Evolutionary conservation across 1,139 yeast genomes (phyloP).

Genomic region (Arxiozyma heterogenica): DNA sequence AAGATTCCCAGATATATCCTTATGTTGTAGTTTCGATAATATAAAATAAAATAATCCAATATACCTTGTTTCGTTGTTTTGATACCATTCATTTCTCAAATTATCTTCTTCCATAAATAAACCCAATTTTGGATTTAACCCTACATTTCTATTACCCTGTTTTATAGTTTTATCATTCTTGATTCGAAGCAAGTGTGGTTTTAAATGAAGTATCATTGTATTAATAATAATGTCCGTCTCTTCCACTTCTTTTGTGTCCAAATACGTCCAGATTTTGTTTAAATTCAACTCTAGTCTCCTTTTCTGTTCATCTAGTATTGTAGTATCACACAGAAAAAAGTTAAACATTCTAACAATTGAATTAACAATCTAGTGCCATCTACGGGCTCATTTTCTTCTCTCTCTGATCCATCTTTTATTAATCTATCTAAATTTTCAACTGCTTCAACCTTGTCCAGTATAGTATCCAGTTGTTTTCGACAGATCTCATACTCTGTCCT

Average conservation of each 20-base stretch:
- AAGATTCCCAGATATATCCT: slow-evolving; percentile 22
- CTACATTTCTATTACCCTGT: slow-evolving; percentile 2
- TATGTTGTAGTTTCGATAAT: slow-evolving; percentile 12
- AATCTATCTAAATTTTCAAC: not conserved
- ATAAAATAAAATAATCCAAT: slow-evolving; percentile 22
- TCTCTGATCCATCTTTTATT: not conserved
- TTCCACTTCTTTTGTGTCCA: not conserved
- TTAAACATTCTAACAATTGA: not conserved
- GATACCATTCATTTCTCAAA: slow-evolving; percentile 16
- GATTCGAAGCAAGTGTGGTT: slow-evolving; percentile 10
- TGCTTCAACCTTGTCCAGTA: not conserved
- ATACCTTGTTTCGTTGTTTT: slow-evolving; percentile 21
- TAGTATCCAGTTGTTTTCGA: not conserved
- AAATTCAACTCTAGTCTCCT: not conserved
- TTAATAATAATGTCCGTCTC: not conserved
- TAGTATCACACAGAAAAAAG: not conserved
- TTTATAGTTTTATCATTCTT: slow-evolving; percentile 1
- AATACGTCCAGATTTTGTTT: not conserved
- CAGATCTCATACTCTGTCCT: not conserved
- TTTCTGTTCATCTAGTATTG: not conserved
- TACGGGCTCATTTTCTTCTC: not conserved
- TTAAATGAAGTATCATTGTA: not conserved
- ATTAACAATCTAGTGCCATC: not conserved
- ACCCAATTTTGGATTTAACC: slow-evolving; percentile 13
- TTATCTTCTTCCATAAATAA: slow-evolving; percentile 17